phyloP scores from a whole-genome alignment of 306 rosid genomes.

The Sechiopsis laciniata region DNA sequence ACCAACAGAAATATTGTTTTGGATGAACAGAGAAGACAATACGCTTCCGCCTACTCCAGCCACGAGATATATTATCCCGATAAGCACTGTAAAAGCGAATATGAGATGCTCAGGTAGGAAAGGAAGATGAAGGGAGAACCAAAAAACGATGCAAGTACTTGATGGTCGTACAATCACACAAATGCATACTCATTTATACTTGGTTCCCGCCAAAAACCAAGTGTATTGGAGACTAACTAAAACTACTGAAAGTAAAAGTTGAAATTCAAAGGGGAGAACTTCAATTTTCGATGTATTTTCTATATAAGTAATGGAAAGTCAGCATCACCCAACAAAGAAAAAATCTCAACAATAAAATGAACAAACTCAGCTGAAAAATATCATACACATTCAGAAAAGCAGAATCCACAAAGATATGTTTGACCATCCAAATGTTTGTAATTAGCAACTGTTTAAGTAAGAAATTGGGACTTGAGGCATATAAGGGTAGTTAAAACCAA shows the following conservation, averaged over 20 bases:
- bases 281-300: background rate
- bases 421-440: background rate
- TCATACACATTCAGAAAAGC: background rate
- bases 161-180: background rate
- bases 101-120: background rate
- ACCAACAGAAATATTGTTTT: constrained; percentile 36
- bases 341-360: background rate
- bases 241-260: background rate
- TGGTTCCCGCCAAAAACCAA: background rate
- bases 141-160: background rate
- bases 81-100: constrained; percentile 27
- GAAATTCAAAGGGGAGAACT: background rate
- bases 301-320: background rate
- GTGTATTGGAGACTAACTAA: background rate
- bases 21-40: constrained; percentile 36
- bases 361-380: background rate
- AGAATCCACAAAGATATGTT: background rate
- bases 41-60: constrained; percentile 47
- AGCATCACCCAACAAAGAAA: background rate
- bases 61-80: constrained; percentile 36
- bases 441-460: background rate
- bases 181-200: background rate
- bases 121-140: background rate
- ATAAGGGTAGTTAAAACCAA: background rate
- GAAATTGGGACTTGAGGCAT: background rate